These are phyloP conservation scores for Peronospora belbahrii DNA, from an alignment of 352 stramenopile genomes.

Conservation along the genomic window DNA sequence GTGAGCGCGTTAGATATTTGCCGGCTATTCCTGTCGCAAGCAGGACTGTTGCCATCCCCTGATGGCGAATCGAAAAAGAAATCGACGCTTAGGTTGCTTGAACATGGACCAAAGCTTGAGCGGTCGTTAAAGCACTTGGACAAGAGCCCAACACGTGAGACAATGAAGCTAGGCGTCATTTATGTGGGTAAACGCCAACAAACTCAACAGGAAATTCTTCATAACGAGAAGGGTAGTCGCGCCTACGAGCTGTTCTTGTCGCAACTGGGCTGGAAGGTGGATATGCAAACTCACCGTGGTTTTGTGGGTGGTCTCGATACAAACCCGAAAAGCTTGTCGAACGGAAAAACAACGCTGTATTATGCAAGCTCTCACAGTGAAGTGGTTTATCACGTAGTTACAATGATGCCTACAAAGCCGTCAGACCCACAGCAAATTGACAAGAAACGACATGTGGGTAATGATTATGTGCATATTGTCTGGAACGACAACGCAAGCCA, in stretches of 20 bases:
- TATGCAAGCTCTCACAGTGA: slow-evolving; percentile 78
- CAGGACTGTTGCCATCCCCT: slow-evolving; percentile 52
- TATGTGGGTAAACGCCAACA: slow-evolving; percentile 72
- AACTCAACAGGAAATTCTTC: slow-evolving; percentile 74
- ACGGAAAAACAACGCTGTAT: slow-evolving; percentile 63
- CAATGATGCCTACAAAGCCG: slow-evolving; percentile 80
- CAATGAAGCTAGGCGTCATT: slow-evolving; percentile 86
- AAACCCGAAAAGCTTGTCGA: slow-evolving; percentile 78
- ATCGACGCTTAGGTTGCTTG: slow-evolving; percentile 52
- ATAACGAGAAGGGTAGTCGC: slow-evolving; percentile 59
- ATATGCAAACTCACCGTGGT: slow-evolving; percentile 55
- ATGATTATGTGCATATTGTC: slow-evolving; percentile 84
- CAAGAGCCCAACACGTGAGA: slow-evolving; percentile 81
- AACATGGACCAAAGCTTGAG: slow-evolving; percentile 70
- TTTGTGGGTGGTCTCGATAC: slow-evolving; percentile 72
- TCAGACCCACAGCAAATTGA: slow-evolving; percentile 81
- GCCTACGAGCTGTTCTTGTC: slow-evolving; percentile 63
- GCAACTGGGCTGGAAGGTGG: slow-evolving; percentile 76
- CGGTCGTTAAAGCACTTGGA: slow-evolving; percentile 77
- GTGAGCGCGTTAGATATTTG: slow-evolving; percentile 73
- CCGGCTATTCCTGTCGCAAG: slow-evolving; percentile 72
- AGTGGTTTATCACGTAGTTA: slow-evolving; percentile 85
- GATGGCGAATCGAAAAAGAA: slow-evolving; percentile 52
- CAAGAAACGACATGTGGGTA: slow-evolving; percentile 85
- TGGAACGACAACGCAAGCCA: slow-evolving; percentile 78